Base-by-base conservation (phyloP, 106 monocot species). In the Hemerocallis citrina region DNA sequence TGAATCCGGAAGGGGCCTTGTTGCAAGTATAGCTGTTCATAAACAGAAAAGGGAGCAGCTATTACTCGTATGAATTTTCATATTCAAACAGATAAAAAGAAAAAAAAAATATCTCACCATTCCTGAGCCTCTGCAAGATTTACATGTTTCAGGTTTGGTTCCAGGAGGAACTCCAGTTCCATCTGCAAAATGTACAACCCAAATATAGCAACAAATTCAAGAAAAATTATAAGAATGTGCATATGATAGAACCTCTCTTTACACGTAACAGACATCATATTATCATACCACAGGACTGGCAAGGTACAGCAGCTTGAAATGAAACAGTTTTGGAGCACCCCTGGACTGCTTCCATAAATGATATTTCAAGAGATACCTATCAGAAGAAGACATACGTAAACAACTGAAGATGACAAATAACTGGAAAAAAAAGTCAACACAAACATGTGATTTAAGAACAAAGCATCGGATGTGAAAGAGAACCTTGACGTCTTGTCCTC, bases 121-220 rank as follows among this genome's bases (percentile, higher is more conserved):
- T 77, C 93, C 93, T 36, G 81, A 78, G 48, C 93, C 93, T 75
- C 69, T 79, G 64, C 93, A 89, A 68, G 69, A 6, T 58, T 36
- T 70, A 58, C 93, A 93, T 35, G 88, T 89, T 72, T 93, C 93
- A 34, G 93, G 93, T 56, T 52, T 84, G 29, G 85, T 85, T 49
- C 93, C 93, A 64, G 93, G 88, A 54, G 93, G 93, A 44, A 88
- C 85, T 46, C 93, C 93, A 66, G 79, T 82, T 29, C 93, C 88
- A 73, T 57, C 93, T 93, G 69, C 30, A 47, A 67, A 31, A 37
- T 33, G 34, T 38, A 38, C 37, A 38, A 38, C 11, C n/a, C n/a
- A n/a, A n/a, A n/a, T n/a, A n/a, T n/a, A n/a, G n/a, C n/a, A n/a
- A n/a, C 37, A 38, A 38, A 38, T 38, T 11, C 37, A 38, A 38